Evolutionary conservation across 306 rosid genomes (phyloP).

Genomic region (Pachyrhizus erosus): DNA sequence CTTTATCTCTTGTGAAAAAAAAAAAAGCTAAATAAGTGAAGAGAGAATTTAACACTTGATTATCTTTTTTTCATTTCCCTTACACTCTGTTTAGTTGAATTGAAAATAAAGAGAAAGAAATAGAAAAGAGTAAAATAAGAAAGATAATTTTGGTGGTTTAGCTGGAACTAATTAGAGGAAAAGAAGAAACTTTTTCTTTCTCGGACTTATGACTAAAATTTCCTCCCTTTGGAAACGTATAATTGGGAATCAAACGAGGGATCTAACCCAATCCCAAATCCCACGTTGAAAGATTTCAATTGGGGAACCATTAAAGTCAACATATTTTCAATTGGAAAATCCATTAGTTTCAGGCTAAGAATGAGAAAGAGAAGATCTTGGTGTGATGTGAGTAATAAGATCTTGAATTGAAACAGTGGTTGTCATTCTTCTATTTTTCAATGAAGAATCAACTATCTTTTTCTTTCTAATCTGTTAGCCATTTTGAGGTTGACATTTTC

Average conservation of each 20-base stretch:
- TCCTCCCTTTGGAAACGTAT: not conserved
- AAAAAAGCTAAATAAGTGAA: too few species aligned
- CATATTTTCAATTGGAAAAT: not conserved
- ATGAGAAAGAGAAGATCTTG: not conserved
- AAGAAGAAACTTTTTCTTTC: too few species aligned
- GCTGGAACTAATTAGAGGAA: not conserved
- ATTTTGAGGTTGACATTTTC: not conserved
- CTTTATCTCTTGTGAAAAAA: too few species aligned
- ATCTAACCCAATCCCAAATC: not conserved
- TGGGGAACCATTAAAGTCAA: not conserved
- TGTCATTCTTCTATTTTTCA: not conserved
- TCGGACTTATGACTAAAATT: not conserved
- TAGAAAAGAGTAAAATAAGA: too few species aligned
- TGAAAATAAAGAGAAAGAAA: too few species aligned
- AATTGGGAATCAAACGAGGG: not conserved
- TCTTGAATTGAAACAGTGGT: not conserved
- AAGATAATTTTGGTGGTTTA: too few species aligned
- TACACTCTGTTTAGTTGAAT: too few species aligned
- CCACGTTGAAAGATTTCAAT: not conserved
- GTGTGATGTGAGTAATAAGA: constrained; percentile 12
- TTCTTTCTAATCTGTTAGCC: not conserved
- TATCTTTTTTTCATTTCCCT: too few species aligned
- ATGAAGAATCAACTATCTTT: not conserved
- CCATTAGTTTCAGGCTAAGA: not conserved
- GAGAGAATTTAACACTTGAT: too few species aligned